phyloP scores from a whole-genome alignment of 805 yeast genomes.

The Candida koratica region DNA sequence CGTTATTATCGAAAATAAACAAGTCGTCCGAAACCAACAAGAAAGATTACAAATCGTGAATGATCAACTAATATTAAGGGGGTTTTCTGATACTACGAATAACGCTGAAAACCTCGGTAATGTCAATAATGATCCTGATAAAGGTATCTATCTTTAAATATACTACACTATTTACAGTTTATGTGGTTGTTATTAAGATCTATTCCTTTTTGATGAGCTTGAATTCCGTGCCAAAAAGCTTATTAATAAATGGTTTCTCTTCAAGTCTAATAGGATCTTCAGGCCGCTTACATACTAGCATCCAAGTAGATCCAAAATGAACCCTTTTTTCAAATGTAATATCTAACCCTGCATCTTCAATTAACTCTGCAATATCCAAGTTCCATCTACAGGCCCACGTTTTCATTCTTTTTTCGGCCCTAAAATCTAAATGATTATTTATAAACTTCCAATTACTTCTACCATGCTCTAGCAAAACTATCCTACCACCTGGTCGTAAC shows the following conservation, averaged over 20 bases:
- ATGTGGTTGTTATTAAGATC: not conserved
- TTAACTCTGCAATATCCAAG: slow-evolving; percentile 82
- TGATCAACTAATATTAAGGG: slow-evolving; percentile 47
- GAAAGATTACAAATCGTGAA: slow-evolving; percentile 44
- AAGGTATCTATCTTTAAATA: slow-evolving; percentile 20
- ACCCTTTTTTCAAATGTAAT: slow-evolving; percentile 74
- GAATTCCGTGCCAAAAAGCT: slow-evolving; percentile 37
- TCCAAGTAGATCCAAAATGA: slow-evolving; percentile 93
- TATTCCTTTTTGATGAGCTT: slow-evolving; percentile 22
- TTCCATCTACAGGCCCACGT: slow-evolving; percentile 99
- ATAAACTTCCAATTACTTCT: slow-evolving; percentile 75
- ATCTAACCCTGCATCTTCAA: slow-evolving; percentile 79
- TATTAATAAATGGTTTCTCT: slow-evolving; percentile 40
- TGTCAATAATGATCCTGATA: slow-evolving; percentile 1
- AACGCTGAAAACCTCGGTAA: not conserved
- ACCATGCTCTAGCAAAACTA: slow-evolving; percentile 88
- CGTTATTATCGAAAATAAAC: slow-evolving; percentile 53
- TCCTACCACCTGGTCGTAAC: slow-evolving; percentile 85
- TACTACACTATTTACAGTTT: slow-evolving; percentile 3
- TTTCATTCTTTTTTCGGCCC: slow-evolving; percentile 78
- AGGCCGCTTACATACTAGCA: slow-evolving; percentile 70
- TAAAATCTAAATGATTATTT: slow-evolving; percentile 73
- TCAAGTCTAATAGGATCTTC: slow-evolving; percentile 52
- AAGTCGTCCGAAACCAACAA: slow-evolving; percentile 50
- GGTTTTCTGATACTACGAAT: slow-evolving; percentile 10